Evolutionary conservation across 1,284 basidiomycete species (phyloP), one percentile per base, ranked within the genome.

Genomic region (Leccinum variabile): DNA sequence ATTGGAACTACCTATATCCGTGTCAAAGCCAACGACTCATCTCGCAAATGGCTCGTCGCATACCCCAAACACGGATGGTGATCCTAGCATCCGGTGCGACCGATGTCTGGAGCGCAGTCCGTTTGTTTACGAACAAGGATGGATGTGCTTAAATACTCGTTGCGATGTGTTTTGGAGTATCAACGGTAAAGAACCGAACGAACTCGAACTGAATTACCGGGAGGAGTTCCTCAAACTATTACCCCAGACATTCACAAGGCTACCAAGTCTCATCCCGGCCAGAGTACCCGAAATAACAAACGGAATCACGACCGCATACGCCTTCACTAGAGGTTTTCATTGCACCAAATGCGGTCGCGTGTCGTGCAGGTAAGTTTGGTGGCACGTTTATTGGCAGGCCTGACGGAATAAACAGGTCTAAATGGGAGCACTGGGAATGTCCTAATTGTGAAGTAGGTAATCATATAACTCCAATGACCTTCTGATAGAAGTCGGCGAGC

Each of bases 401-500:
- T 68, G 39, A 73, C 32, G 30, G 39, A 61, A 39, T 44, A 52
- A 41, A 41, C 66, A 90, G 90, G 68, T 85, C 73, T 60, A 88
- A 85, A 73, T 91, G 89, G 89, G 84, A 90, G 69, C 71, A 81
- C 60, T 90, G 88, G 84, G 82, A 90, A 71, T 92, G 91, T 69
- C 74, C 79, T 14, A 69, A 72, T 56, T 84, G 81, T 65, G 67
- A 74, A 3, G 82, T 80, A 67, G 54, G 76, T 59, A 9, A 14
- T 33, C 33, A 11, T 18, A 5, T 3, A 5, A 3, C 41, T 33
- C 60, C 18, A 18, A 22, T 59, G n/a, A 55, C 49, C 8, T 1
- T 1, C 55, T 66, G 60, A 63, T 35, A 56, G 30, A 50, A 28
- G 14, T 14, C 49, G 32, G 53, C 5, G 44, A 32, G 22, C 30